Percentiles rank a stretch among this genome's conserved stretches.
Evolutionary conservation across 1,139 yeast species (phyloP).

Genomic region (Pichia sp.): DNA sequence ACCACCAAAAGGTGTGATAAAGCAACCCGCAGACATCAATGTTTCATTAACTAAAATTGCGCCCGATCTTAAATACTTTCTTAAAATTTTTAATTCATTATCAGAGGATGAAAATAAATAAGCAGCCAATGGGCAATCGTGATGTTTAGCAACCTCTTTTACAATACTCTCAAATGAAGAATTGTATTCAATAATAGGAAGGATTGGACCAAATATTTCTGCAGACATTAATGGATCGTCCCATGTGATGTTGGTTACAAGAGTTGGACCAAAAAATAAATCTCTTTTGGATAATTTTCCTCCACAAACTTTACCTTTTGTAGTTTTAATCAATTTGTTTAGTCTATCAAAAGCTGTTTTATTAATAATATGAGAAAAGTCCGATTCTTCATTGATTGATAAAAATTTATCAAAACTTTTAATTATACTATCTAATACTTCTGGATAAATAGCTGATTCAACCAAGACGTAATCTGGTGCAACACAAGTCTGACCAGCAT

Average conservation of each 20-base stretch:
- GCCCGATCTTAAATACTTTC: conserved; percentile 61
- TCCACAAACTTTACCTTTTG: conserved; percentile 61
- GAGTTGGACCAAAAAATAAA: conserved; percentile 67
- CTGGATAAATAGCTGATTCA: conserved; percentile 51
- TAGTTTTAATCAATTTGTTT: conserved; percentile 37
- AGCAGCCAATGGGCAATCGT: conserved; percentile 85
- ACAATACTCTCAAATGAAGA: conserved; percentile 44
- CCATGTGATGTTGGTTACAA: conserved; percentile 56
- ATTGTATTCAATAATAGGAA: conserved; percentile 60
- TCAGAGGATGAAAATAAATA: conserved; percentile 62
- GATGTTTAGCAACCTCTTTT: conserved; percentile 41
- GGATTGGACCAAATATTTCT: conserved; percentile 81
- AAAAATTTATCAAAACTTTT: conserved; percentile 43
- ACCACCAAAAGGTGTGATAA: conserved; percentile 89
- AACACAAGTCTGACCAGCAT: conserved; percentile 90
- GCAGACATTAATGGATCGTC: conserved; percentile 66
- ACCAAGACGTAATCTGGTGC: conserved; percentile 78
- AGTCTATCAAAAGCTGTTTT: conserved; percentile 52
- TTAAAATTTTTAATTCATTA: conserved; percentile 46
- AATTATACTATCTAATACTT: conserved; percentile 43
- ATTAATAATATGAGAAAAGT: conserved; percentile 61
- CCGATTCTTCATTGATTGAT: conserved; percentile 32
- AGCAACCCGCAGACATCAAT: conserved; percentile 62
- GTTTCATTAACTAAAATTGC: conserved; percentile 68
- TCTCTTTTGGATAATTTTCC: conserved; percentile 40